Base-by-base conservation (phyloP, 148 eudicot genomes). In the Rhododendron ovatum region DNA sequence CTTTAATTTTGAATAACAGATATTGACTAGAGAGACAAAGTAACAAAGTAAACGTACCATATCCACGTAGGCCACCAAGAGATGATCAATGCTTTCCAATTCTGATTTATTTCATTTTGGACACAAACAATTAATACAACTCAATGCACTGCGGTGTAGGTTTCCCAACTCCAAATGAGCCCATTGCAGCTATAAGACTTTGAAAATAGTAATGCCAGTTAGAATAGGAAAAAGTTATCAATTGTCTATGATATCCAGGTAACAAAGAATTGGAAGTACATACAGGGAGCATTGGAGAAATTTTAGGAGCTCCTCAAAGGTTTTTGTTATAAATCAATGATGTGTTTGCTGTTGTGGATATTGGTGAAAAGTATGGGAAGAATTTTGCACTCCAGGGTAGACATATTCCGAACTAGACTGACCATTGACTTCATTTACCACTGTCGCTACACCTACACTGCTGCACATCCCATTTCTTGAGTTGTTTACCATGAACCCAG, bases 401-500 rank as follows among this genome's bases (percentile, higher is more conserved):
- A 90, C 89, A 86, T 91, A 88, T 88, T 83, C 89, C 30, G 85
- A 83, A 48, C 71, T 67, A 83, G 65, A 83, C 85, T 89, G 88
- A 89, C 87, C 86, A 84, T 80, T 89, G 35, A 65, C 84, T 73
- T 81, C 90, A 75, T 86, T 89, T 39, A 61, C 69, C 84, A 88
- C 83, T 73, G 78, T 85, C 69, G 84, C 91, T 81, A 89, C 86
- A 86, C 83, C 89, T 67, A 67, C 35, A 81, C 50, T 55, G 84
- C 89, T 69, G 15, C 86, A 87, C 76, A 77, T 86, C 83, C 91
- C 89, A 81, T 85, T 90, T 80, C 92, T 89, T 35, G 84, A 67
- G 39, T 90, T 87, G 85, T 90, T 88, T 83, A 93, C 92, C 75
- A 69, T 87, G 86, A 85, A 88, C 39, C 93, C 91, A 87, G 93